Conservation (phyloP, 164 flowering plant species). For the Umbellularia californica region DNA sequence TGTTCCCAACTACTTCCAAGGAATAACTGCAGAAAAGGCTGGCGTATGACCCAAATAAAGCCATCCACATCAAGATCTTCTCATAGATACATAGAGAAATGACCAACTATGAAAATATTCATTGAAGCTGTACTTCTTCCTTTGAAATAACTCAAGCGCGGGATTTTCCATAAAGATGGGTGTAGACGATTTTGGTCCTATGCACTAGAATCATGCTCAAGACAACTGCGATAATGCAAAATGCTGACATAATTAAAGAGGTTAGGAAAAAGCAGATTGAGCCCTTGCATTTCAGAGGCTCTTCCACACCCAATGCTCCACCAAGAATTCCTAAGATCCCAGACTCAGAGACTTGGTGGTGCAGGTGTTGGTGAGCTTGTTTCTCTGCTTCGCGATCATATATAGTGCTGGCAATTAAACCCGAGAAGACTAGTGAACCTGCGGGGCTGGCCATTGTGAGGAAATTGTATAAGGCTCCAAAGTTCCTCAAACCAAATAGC, state of each 20-base stretch:
- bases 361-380: conserved; percentile 45
- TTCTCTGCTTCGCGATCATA: conserved; percentile 89
- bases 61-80: not conserved
- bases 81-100: not conserved
- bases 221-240: conserved; percentile 68
- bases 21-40: not conserved
- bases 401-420: conserved; percentile 76
- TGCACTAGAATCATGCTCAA: conserved; percentile 77
- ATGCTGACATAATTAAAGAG: conserved; percentile 70
- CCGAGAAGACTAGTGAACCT: conserved; percentile 83
- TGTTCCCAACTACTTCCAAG: not conserved
- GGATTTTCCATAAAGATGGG: conserved; percentile 71
- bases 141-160: conserved; percentile 23
- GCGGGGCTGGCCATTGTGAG: conserved; percentile 85
- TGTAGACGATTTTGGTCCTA: conserved; percentile 74
- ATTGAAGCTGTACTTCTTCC: not conserved
- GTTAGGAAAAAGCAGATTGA: conserved; percentile 75
- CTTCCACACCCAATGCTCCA: conserved; percentile 25
- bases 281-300: conserved; percentile 67
- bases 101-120: conserved; percentile 18
- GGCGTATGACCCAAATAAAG: not conserved
- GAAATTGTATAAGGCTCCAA: conserved; percentile 91
- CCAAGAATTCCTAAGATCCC: conserved; percentile 20
- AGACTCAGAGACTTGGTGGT: conserved; percentile 13
- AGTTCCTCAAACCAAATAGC: conserved; percentile 87